Conservation (phyloP, 176 grass and related monocot genomes). For the Juncus effusus region DNA sequence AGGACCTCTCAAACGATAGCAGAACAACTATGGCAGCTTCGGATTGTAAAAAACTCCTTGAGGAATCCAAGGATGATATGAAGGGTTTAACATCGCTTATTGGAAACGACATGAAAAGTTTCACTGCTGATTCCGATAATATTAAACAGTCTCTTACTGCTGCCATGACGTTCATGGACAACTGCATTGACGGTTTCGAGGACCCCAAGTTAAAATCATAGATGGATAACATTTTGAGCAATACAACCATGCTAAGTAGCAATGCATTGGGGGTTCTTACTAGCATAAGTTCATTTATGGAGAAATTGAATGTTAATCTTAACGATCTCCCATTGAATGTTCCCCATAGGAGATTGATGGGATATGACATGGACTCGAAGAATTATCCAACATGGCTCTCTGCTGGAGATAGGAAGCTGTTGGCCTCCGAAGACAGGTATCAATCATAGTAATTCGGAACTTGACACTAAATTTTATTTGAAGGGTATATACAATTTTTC, state of each 20-base stretch:
- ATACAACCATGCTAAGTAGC: conserved; percentile 64
- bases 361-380: conserved; percentile 6
- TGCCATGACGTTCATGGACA: conserved; percentile 59
- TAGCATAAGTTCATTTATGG: conserved; percentile 35
- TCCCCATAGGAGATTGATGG: conserved; percentile 20
- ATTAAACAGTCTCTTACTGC: conserved; percentile 59
- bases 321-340: conserved; percentile 29
- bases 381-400: conserved; percentile 52
- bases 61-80: conserved; percentile 52
- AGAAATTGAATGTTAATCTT: conserved; percentile 44
- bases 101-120: conserved; percentile 44
- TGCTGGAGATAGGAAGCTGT: conserved; percentile 60
- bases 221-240: conserved; percentile 53
- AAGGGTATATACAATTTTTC: too few species aligned
- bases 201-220: conserved; percentile 48
- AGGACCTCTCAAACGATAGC: conserved; percentile 23
- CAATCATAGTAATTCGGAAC: conserved; percentile 11
- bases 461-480: too few species aligned
- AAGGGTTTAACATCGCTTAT: conserved; percentile 44
- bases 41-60: conserved; percentile 64
- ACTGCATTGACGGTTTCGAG: conserved; percentile 65
- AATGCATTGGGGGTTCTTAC: conserved; percentile 75
- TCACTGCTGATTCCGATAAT: conserved; percentile 48
- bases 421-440: conserved; percentile 34
- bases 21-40: conserved; percentile 41